A percentile compares a stretch with the other conserved stretches of the same genome.
Evolutionary conservation across 331 rosid genomes (phyloP).

Genomic region (Cydonia oblonga): DNA sequence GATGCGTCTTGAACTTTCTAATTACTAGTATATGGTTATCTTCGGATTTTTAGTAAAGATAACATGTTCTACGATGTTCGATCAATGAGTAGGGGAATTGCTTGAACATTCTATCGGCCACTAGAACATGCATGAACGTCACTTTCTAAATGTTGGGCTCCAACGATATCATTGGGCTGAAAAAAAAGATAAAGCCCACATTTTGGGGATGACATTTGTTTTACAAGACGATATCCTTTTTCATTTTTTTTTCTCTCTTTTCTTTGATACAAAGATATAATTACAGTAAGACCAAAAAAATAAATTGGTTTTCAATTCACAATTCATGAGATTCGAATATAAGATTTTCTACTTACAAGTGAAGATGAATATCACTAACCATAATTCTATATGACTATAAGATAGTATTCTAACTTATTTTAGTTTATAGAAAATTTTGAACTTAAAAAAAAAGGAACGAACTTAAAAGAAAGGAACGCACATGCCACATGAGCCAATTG

Average conservation of each 20-base stretch:
- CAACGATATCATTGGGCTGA: not conserved
- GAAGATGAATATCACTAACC: not conserved
- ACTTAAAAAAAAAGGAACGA: too few relatives aligned
- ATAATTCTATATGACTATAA: too few relatives aligned
- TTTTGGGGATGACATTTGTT: not conserved
- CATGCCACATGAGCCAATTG: not conserved
- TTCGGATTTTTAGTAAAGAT: too few relatives aligned
- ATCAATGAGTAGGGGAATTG: not conserved
- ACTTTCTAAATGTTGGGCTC: not conserved
- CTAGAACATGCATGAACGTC: too few relatives aligned
- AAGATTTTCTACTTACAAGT: accelerated
- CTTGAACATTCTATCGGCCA: conserved; percentile 13
- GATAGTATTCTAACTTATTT: too few relatives aligned
- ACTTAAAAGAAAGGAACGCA: too few relatives aligned
- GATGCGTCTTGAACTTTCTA: too few relatives aligned
- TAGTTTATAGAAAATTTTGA: too few relatives aligned
- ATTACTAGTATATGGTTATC: not conserved
- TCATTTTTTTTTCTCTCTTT: too few relatives aligned
- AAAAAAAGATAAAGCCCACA: not conserved
- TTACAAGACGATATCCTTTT: not conserved
- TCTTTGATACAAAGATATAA: not conserved
- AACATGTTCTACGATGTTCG: conserved; percentile 27
- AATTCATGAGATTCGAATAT: too few relatives aligned
- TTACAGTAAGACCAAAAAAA: not conserved
- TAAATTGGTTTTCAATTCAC: too few relatives aligned